Conservation (phyloP, 106 monocot species). For the Alisma plantagoaquatica region DNA sequence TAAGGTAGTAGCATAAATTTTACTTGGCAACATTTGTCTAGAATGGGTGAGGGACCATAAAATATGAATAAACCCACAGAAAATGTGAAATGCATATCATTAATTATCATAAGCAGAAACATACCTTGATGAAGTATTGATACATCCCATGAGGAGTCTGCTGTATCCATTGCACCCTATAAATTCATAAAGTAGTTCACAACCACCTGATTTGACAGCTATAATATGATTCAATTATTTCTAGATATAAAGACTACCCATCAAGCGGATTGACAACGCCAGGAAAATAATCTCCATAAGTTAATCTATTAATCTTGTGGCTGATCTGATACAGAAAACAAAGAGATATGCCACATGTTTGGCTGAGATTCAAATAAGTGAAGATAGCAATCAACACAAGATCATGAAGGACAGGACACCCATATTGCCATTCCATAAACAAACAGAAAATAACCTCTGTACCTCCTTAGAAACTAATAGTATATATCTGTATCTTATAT, state of each 20-base stretch:
- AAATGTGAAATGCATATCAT: background rate
- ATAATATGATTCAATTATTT: no score
- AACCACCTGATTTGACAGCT: no score
- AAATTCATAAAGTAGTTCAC: no score
- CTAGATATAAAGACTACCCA: conserved; percentile 37
- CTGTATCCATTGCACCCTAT: conserved; percentile 77
- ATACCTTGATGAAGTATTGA: conserved; percentile 91
- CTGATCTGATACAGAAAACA: conserved; percentile 49
- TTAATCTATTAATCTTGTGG: conserved; percentile 70
- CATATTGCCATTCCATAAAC: no score
- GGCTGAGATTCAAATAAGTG: background rate
- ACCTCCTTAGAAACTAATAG: no score
- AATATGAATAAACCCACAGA: background rate
- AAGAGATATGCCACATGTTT: background rate
- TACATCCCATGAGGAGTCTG: conserved; percentile 72
- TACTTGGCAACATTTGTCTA: no score
- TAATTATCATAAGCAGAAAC: background rate
- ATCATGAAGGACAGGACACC: no score
- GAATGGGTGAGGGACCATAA: background rate
- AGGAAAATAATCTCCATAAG: conserved; percentile 82
- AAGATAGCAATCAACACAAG: no score
- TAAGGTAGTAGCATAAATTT: no score
- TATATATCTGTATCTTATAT: no score
- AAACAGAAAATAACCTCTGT: no score
- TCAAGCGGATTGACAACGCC: conserved; percentile 95